Evolutionary conservation across 495 filamentous ascomycete genomes (phyloP), one percentile per base, ranked within the genome.

Genomic region (Penicillium samsonianum): DNA sequence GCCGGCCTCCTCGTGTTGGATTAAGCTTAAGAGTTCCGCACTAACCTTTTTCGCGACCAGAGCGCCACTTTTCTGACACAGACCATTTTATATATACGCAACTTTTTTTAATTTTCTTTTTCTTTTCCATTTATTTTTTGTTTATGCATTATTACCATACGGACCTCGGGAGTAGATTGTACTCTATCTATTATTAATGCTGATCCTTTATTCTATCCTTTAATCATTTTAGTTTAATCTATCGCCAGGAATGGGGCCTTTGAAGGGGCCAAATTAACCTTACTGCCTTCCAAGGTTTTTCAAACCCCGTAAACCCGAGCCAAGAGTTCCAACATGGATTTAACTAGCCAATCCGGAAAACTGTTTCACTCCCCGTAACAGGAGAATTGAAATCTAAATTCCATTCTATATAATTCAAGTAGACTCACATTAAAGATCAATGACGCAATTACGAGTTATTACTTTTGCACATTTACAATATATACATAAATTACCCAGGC

Each of bases 21-120:
- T 79, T 79, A 79, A 79, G 76, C 76, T 79, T 79, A 79, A 79
- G 74, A 70, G 76, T 71, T 60, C 62, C 69, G 69, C 74, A 71
- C 73, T 72, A 77, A 71, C 66, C 72, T 68, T 64, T 64, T 62
- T 56, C 67, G 65, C 69, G 67, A 75, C 69, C 70, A 70, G 67
- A 69, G 67, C 70, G 67, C 68, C 71, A 73, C 72, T 49, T 60
- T 65, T 68, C 67, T 70, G 64, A 71, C 67, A 63, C 67, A 60
- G 63, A 61, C 52, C 60, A 60, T 54, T 45, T 60, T 17, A 47
- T 30, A 14, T 42, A 4, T n/a, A n/a, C n/a, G n/a, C n/a, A n/a
- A 19, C 30, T 26, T 16, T 41, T 55, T 33, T 45, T 11, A 20
- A 46, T 25, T 16, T 55, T 25, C 12, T 25, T 37, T 31, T 33